Base-by-base conservation (phyloP, 371 early-diverging fungal genomes). In the Batkoa obscura region DNA sequence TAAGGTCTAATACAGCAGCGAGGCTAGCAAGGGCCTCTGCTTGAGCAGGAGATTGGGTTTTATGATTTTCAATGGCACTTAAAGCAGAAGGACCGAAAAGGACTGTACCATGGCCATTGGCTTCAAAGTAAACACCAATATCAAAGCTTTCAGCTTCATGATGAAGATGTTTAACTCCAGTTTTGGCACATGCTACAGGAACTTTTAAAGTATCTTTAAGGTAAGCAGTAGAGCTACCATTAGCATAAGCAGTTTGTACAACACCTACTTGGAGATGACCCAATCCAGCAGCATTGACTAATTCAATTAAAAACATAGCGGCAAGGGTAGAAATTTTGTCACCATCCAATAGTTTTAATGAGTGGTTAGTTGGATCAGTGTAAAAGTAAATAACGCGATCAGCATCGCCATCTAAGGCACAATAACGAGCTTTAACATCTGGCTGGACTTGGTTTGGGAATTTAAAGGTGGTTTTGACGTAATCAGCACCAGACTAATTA, bases 41-140 rank as follows among this genome's bases (percentile, higher is more conserved):
- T 66, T 90, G 85, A 35, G 82, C 87, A 43, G 86, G 84, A 12
- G 43, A 13, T 8, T 39, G 15, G 34, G 43, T 42, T 31, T 13
- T 2, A 35, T 43, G 81, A 81, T 81, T 81, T 62, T 76, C 69
- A 34, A 77, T 64, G 15, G 73, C 68, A 57, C 78, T 74, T 46
- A 84, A 71, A 10, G 93, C 90, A 17, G 67, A 70, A 50, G 80
- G 70, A 66, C 89, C 92, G 72, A 99, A 99, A 56, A 91, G 78
- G 36, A 98, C 88, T 17, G 99, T 97, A 50, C 99, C 99, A 68
- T 99, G 99, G 52, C 99, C 99, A 61, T 99, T 99, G 39, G 98
- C 98, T 70, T 99, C 99, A 83, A 99, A 99, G 76, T 98, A 99
- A 43, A 98, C 93, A 63, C 99, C 98, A 59, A 99, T 83, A 69